Base-by-base conservation (phyloP, 2,329 filamentous ascomycete species). In the Pseudocercospora musae region DNA sequence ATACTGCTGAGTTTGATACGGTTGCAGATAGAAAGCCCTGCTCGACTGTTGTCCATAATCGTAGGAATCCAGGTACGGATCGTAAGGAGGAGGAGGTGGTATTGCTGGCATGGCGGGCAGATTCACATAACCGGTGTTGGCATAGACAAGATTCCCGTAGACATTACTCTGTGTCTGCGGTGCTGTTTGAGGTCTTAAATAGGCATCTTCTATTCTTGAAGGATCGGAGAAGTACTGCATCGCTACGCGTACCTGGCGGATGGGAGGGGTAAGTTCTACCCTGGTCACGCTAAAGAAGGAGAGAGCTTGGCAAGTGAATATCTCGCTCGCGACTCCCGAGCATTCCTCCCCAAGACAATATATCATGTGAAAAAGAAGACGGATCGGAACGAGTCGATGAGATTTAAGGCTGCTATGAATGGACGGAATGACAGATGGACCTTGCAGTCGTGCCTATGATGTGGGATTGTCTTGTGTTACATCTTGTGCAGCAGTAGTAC, bases 41-140 rank as follows among this genome's bases (percentile, higher is more conserved):
- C 59, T 58, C 23, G 57, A 18, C 58, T 59, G 62, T 25, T 54
- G 55, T 25, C 55, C 62, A 44, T 58, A 42, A 18, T 60, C 53
- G 54, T 58, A 62, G 11, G 55, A 46, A 27, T 53, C 57, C 18
- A 37, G 46, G 42, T 59, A 56, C 23, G 58, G 54, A 59, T 67
- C 58, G 60, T 67, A 67, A 8, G 62, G 63, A 49, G 62, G 63
- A 49, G 65, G 65, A 31, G 62, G 65, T 27, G 65, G 65, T n/a
- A 57, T 56, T 55, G 52, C 49, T 6, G 62, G 59, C 4, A 56
- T 42, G 44, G 23, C 31, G 44, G 37, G 27, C 7, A 54, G 6
- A 18, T 46, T 54, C 18, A 57, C 54, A 52, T 58, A 23, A 10
- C 46, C 54, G 27, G 42, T 57, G 18, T n/a, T 62, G 53, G 59